A percentile compares a stretch with the other conserved stretches of the same genome.
Conservation (phyloP, 23 red algal species). For the Gracilaria vermiculophylla region DNA sequence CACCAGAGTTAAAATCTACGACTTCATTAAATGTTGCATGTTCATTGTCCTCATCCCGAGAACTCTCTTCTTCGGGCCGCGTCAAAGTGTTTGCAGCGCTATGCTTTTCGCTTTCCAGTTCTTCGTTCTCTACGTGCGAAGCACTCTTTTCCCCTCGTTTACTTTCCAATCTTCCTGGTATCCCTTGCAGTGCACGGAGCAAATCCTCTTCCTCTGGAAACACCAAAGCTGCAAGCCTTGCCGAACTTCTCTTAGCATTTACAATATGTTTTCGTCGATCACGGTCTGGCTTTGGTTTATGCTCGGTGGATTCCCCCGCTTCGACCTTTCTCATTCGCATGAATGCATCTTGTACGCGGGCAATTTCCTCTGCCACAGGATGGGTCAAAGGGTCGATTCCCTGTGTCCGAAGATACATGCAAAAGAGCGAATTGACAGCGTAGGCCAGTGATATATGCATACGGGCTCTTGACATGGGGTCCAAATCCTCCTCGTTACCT, state of each 20-base stretch:
- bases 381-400: constrained; percentile 47
- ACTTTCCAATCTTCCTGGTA: background rate
- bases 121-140: too few species aligned
- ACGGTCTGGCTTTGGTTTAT: constrained; percentile 6
- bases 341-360: constrained; percentile 59
- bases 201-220: constrained; percentile 43
- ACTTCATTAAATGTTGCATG: background rate
- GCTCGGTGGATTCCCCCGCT: constrained; percentile 23
- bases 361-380: constrained; percentile 59
- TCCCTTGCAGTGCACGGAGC: constrained; percentile 27
- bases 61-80: background rate
- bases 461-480: constrained; percentile 31
- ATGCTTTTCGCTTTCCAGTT: too few species aligned
- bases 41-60: background rate
- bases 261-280: constrained; percentile 39
- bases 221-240: constrained; percentile 40
- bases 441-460: constrained; percentile 56
- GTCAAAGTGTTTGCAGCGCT: background rate
- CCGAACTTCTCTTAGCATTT: constrained; percentile 19
- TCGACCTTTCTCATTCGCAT: constrained; percentile 66
- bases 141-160: background rate
- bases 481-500: constrained; percentile 32
- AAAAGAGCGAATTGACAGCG: constrained; percentile 54
- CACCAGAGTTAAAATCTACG: background rate
- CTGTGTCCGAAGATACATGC: constrained; percentile 72